Percentiles rank a stretch among this genome's conserved stretches.
Conservation (phyloP, 257 asterid genomes). For the Asclepias syriaca region DNA sequence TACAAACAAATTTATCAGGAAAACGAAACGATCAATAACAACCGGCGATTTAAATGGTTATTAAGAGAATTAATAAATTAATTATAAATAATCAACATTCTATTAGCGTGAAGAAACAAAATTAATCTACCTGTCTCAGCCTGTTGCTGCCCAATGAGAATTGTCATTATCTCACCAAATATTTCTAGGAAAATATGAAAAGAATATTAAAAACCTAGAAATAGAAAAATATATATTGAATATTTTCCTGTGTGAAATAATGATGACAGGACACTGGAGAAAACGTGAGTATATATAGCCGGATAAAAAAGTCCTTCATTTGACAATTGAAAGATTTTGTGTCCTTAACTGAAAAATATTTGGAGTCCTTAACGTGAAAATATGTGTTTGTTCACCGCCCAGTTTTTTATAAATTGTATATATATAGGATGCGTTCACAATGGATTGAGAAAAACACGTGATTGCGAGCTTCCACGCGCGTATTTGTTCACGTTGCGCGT, state of each 20-base stretch:
- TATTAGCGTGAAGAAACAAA: too few relatives aligned
- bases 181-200: not conserved
- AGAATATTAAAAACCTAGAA: not conserved
- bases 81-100: too few relatives aligned
- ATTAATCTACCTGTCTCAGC: constrained; percentile 33
- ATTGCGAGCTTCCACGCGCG: not conserved
- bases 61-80: too few relatives aligned
- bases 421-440: not conserved
- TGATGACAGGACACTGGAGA: not conserved
- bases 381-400: constrained; percentile 3
- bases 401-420: not conserved
- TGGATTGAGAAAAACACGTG: not conserved
- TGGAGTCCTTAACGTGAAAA: constrained; percentile 5
- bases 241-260: too few relatives aligned
- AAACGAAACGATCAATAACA: too few relatives aligned
- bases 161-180: constrained; percentile 41
- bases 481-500: not conserved
- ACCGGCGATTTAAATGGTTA: too few relatives aligned
- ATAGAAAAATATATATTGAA: not conserved
- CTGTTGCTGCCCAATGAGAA: constrained; percentile 40
- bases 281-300: constrained; percentile 38
- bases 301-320: constrained; percentile 40
- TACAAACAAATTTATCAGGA: not conserved
- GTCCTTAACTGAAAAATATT: constrained; percentile 34
- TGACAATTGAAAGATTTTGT: constrained; percentile 24